phyloP scores from a whole-genome alignment of 768 basidiomycete genomes.

The Termitomyces bulborhizus region DNA sequence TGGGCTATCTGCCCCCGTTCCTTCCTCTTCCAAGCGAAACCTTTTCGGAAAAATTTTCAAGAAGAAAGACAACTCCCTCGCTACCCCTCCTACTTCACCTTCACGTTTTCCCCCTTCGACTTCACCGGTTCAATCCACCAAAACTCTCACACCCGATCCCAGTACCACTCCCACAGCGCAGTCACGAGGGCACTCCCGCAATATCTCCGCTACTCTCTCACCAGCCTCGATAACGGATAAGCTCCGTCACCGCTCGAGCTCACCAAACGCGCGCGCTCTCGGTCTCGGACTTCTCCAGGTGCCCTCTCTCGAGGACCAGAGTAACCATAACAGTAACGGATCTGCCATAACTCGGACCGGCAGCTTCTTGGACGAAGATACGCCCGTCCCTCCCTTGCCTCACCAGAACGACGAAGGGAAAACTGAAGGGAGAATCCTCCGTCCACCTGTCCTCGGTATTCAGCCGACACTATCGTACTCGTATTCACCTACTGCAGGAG shows the following conservation, averaged over 20 bases:
- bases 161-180: slow-evolving; percentile 10
- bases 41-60: slow-evolving; percentile 74
- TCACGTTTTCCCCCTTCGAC: slow-evolving; percentile 14
- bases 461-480: slow-evolving; percentile 59
- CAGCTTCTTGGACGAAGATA: not conserved
- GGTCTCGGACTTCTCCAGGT: slow-evolving; percentile 13
- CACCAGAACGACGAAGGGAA: slow-evolving; percentile 1
- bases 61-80: slow-evolving; percentile 22
- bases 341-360: not conserved
- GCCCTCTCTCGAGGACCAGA: slow-evolving; percentile 10
- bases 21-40: slow-evolving; percentile 35
- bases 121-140: slow-evolving; percentile 7
- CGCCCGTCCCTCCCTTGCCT: not conserved
- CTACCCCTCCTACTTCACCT: slow-evolving; percentile 21
- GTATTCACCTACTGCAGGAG: slow-evolving; percentile 17
- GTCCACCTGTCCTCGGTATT: slow-evolving; percentile 54
- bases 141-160: slow-evolving; percentile 6
- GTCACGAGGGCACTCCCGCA: slow-evolving; percentile 11
- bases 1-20: not conserved
- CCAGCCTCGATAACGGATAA: slow-evolving; percentile 3
- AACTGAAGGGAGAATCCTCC: slow-evolving; percentile 14
- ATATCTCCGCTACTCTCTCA: slow-evolving; percentile 10
- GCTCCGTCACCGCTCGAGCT: slow-evolving; percentile 15
- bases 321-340: not conserved
- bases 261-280: slow-evolving; percentile 11